Evolutionary conservation across 768 basidiomycete species (phyloP).

Genomic region (Kwoniella dendrophila): DNA sequence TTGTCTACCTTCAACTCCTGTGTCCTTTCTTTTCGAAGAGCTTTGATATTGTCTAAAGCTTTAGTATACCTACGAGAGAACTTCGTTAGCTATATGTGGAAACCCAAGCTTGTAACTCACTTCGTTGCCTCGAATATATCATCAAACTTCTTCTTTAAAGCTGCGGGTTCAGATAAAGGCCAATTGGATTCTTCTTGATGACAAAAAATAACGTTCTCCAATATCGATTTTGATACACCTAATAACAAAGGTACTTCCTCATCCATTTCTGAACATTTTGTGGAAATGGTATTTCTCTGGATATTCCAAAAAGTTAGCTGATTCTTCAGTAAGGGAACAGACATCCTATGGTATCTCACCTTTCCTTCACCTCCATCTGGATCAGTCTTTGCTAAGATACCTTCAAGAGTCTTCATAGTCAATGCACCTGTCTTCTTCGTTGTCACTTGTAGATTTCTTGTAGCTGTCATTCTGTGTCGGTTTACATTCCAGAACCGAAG

Average conservation of each 20-base stretch:
- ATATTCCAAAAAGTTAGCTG: background rate
- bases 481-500: slow-evolving; percentile 88
- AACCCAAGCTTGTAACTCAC: slow-evolving; percentile 58
- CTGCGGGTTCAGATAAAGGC: slow-evolving; percentile 88
- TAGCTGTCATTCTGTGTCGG: slow-evolving; percentile 83
- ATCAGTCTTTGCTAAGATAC: slow-evolving; percentile 75
- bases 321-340: background rate
- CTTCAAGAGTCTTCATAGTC: slow-evolving; percentile 97
- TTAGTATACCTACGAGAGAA: slow-evolving; percentile 79
- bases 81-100: background rate
- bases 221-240: slow-evolving; percentile 95
- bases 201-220: slow-evolving; percentile 99
- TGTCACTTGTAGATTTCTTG: slow-evolving; percentile 86
- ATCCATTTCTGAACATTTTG: slow-evolving; percentile 97
- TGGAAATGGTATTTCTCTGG: slow-evolving; percentile 86
- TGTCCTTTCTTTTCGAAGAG: slow-evolving; percentile 82
- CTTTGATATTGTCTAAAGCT: slow-evolving; percentile 88
- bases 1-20: slow-evolving; percentile 91
- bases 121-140: slow-evolving; percentile 99
- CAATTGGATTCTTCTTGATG: slow-evolving; percentile 99
- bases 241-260: slow-evolving; percentile 86
- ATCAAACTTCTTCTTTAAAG: slow-evolving; percentile 97
- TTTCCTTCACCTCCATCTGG: slow-evolving; percentile 70
- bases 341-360: slow-evolving; percentile 60
- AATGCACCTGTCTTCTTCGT: slow-evolving; percentile 83